Base-by-base conservation (phyloP, 768 basidiomycete genomes). In the Termitomyces sp. region DNA sequence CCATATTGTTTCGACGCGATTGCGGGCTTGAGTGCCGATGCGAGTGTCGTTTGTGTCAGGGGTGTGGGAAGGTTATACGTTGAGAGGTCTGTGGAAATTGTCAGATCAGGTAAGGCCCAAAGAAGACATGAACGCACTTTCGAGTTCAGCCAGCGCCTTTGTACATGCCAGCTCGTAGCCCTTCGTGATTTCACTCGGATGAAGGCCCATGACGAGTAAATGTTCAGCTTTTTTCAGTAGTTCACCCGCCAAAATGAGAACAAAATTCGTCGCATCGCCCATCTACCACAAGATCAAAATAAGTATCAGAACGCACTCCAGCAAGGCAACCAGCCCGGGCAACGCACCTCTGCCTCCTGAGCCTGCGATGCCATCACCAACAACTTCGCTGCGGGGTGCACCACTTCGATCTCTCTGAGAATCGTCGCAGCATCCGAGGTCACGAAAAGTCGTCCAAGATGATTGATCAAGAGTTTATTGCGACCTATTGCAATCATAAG, bases 351-450 rank as follows among this genome's bases (percentile, higher is more conserved):
- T 0, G 87, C 72, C 71, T 98, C 97, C 71, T 98, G 97, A 13
- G 96, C 92, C 68, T 98, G 95, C 27, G 91, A 93, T 27, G 95
- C 93, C 94, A 98, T 97, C 14, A 98, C 96, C n/a, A 98, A 77
- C n/a, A 99, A 79, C 71, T 98, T 99, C 33, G 95, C 97, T 5
- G 96, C 97, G 1, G 97, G 97, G 73, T 99, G 97, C 16, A 98
- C 94, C 56, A 99, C 94, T 70, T 99, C 97, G 69, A 98, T 87
- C 76, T 99, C 97, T 63, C 89, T 84, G 68, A 99, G 94, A 74
- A 99, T 98, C 58, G 96, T 98, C 13, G 97, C 97, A 10, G 97
- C 96, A 83, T 99, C 96, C 47, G 94, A 96, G 34, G 97, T 99
- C 59, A 98, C 95, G 74, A 98, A 98, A 39, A 98, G 81, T 72